Conservation (phyloP, 202 grass and related monocot genomes). For the Carex sylvatica region DNA sequence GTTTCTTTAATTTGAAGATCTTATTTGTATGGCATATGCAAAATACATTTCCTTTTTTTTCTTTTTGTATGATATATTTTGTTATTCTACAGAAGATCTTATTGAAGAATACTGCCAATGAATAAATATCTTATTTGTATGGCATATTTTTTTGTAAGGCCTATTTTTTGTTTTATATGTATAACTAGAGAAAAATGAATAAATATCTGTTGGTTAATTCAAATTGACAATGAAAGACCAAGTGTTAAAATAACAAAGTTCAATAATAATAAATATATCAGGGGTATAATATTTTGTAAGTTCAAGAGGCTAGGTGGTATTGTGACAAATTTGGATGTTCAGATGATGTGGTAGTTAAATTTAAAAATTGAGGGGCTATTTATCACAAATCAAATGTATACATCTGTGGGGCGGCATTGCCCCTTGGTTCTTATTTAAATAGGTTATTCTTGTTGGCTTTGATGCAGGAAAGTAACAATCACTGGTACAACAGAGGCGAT, state of each 20-base stretch:
- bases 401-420: background rate
- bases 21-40: background rate
- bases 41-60: background rate
- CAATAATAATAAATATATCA: background rate
- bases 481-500: conserved; percentile 84
- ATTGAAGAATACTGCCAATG: background rate
- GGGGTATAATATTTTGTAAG: background rate
- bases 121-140: too few species aligned
- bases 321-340: conserved; percentile 12
- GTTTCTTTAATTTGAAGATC: background rate
- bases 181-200: background rate
- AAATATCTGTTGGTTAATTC: background rate
- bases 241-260: background rate
- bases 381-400: background rate
- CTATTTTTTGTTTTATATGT: background rate
- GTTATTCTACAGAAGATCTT: background rate
- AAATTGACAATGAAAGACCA: background rate
- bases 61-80: background rate
- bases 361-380: background rate
- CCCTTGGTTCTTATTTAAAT: background rate
- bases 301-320: background rate
- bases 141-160: background rate
- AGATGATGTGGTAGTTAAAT: background rate
- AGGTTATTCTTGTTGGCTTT: background rate
- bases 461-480: conserved; percentile 86